These are phyloP conservation scores for Ramalina intermedia DNA, from an alignment of 495 filamentous ascomycete genomes.

Conservation along the genomic window DNA sequence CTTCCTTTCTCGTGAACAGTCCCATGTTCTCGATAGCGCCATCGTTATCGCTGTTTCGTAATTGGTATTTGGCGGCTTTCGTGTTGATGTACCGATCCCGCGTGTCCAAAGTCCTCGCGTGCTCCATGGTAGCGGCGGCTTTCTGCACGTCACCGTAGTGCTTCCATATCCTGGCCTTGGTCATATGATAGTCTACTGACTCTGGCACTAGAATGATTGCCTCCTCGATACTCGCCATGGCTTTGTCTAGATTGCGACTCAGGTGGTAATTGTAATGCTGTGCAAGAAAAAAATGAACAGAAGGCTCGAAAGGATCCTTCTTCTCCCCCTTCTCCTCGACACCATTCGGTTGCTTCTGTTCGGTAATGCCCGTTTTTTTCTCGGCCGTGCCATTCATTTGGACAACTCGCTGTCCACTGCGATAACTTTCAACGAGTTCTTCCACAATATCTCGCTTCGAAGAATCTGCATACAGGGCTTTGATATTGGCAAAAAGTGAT, in stretches of 20 bases:
- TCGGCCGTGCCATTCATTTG: constrained; percentile 34
- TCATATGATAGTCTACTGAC: constrained; percentile 87
- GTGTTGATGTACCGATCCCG: constrained; percentile 96
- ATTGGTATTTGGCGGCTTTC: constrained; percentile 92
- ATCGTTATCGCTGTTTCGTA: constrained; percentile 83
- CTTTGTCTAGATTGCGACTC: constrained; percentile 69
- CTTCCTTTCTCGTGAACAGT: constrained; percentile 86
- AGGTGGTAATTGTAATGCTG: constrained; percentile 93
- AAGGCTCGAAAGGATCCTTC: constrained; percentile 52
- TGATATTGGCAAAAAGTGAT: constrained; percentile 90
- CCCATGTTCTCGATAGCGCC: constrained; percentile 77
- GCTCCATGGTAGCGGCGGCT: constrained; percentile 78
- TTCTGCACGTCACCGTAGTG: constrained; percentile 68
- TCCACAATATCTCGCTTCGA: constrained; percentile 64
- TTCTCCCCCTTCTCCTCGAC: constrained; percentile 15
- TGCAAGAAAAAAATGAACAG: constrained; percentile 79
- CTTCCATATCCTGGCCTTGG: constrained; percentile 88
- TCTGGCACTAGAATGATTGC: constrained; percentile 59
- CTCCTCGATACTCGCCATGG: constrained; percentile 68
- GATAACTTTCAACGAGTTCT: constrained; percentile 65
- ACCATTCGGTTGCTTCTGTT: constrained; percentile 32
- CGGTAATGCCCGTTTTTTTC: constrained; percentile 28
- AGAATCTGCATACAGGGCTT: constrained; percentile 66
- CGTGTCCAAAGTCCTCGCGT: constrained; percentile 68
- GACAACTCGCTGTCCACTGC: constrained; percentile 28